Conservation (phyloP, 139 green algal genomes). For the Coelastrella sp. region DNA sequence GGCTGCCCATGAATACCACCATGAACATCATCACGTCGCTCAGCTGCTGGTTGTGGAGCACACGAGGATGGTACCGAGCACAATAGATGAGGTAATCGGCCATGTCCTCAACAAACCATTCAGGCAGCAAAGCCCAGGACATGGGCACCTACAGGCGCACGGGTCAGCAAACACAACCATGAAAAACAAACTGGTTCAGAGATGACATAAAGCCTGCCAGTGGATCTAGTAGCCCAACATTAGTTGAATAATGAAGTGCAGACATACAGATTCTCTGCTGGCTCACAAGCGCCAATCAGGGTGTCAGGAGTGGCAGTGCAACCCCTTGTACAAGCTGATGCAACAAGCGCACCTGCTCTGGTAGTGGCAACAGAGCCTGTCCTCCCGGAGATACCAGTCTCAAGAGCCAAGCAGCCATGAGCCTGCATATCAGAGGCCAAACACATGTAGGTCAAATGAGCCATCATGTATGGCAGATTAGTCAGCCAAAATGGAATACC, state of each 20-base stretch:
- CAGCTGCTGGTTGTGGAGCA: conserved; percentile 54
- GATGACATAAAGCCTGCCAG: no score
- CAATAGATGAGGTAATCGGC: conserved; percentile 75
- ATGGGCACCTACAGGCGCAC: neutral
- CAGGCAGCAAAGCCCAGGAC: conserved; percentile 50
- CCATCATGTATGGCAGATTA: no score
- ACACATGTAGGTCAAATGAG: no score
- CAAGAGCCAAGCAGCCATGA: conserved; percentile 84
- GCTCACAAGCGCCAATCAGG: no score
- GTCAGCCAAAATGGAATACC: no score
- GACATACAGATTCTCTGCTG: no score
- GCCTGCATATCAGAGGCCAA: conserved; percentile 56
- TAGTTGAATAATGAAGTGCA: no score
- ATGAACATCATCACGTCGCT: conserved; percentile 82
- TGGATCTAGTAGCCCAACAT: no score
- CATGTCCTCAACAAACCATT: conserved; percentile 94
- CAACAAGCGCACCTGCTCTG: conserved; percentile 45
- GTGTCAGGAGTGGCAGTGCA: neutral
- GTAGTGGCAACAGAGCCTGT: conserved; percentile 70
- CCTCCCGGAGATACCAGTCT: conserved; percentile 55
- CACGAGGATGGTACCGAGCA: conserved; percentile 49
- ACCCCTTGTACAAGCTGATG: neutral
- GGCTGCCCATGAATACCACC: conserved; percentile 70
- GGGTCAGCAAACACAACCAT: neutral
- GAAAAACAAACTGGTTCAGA: no score